Base-by-base conservation (phyloP, 495 filamentous ascomycete genomes). In the Penicillium goetzii region DNA sequence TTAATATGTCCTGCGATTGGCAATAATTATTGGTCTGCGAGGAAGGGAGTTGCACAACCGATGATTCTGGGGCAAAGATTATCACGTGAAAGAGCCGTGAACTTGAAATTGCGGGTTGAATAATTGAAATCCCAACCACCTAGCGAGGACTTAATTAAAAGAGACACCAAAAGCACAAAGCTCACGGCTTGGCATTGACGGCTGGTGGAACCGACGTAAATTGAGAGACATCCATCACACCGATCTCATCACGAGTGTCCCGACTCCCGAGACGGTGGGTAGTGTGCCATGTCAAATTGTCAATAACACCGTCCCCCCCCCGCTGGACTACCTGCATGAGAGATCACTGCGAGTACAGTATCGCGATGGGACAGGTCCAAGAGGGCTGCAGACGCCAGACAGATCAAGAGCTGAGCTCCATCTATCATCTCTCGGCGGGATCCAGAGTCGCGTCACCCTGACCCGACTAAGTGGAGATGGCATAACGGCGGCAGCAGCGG, bases 401-500 rank as follows among this genome's bases (percentile, higher is more conserved):
- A 26, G 45, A 40, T 59, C 56, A 49, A 19, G 49, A 66, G 61
- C 59, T 64, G 65, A 61, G 60, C 68, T 66, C 63, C 61, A 62
- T 68, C 51, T 50, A 60, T 63, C 58, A 64, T 36, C 55, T 51
- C 54, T 47, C 43, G 21, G 43, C 53, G 33, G 54, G 62, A 53
- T 60, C 68, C 64, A 62, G 61, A 52, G 59, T 64, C 65, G 58
- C 62, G 68, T 68, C 66, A 63, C 60, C 40, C 41, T 43, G 26
- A 56, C 33, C 63, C 59, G 66, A 51, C 40, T 41, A 54, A 67
- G 63, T 68, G 69, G 61, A 63, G 50, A 59, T 47, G 54, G 59
- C 33, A 66, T 71, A 69, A 71, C 68, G 65, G 66, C 62, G 58
- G 62, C n/a, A 32, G 15, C 40, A 43, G 30, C 52, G 58, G 56